phyloP scores from a whole-genome alignment of 139 green algal species.

The Chlorella vulgaris region DNA sequence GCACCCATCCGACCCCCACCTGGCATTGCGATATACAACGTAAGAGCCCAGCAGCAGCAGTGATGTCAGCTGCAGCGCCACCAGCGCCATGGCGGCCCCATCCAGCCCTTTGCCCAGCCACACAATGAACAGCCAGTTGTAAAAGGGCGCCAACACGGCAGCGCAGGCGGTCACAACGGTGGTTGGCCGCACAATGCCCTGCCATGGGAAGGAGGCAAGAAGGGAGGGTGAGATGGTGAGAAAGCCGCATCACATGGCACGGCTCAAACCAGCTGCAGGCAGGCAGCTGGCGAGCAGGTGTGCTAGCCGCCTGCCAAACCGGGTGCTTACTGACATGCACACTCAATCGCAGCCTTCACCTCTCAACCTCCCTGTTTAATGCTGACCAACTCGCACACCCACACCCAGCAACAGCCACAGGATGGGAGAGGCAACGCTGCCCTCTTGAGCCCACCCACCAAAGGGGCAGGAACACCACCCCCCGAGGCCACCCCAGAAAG shows the following conservation, averaged over 20 bases:
- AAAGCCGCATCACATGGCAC: no score
- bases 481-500: no score
- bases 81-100: constrained; percentile 7
- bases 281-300: no score
- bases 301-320: no score
- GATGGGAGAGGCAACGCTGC: no score
- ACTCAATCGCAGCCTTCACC: no score
- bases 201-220: background rate
- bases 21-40: background rate
- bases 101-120: constrained; percentile 1
- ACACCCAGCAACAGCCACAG: background rate
- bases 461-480: background rate
- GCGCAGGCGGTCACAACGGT: background rate
- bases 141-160: background rate
- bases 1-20: background rate
- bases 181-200: constrained; percentile 3
- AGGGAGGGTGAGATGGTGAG: background rate
- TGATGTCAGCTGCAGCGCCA: constrained; percentile 1
- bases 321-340: no score
- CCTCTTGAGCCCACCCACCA: background rate
- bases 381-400: background rate
- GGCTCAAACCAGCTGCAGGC: background rate
- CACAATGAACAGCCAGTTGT: constrained; percentile 21
- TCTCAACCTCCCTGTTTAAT: no score
- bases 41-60: constrained; percentile 1